These are phyloP conservation scores for Plasmodium inui DNA, from an alignment of 169 alveolate genomes.

Conservation along the genomic window DNA sequence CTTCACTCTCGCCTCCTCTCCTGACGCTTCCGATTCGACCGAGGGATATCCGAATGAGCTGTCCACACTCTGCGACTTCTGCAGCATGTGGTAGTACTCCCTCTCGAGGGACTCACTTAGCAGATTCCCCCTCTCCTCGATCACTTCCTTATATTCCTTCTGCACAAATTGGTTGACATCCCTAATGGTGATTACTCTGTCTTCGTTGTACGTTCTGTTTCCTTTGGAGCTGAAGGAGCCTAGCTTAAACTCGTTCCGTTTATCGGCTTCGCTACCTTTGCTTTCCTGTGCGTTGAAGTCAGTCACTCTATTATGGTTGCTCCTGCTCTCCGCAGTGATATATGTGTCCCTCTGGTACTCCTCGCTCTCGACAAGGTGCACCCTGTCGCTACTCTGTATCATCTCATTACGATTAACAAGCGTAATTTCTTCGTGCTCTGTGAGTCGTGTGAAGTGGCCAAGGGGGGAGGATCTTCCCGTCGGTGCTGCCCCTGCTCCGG, in stretches of 20 bases:
- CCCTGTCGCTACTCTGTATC: not conserved
- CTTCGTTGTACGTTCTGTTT: slow-evolving; percentile 82
- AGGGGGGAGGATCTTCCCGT: not conserved
- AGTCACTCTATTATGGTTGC: not conserved
- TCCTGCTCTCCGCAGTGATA: not conserved
- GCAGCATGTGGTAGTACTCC: slow-evolving; percentile 31
- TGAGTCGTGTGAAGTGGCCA: not conserved
- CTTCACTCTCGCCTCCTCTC: not conserved
- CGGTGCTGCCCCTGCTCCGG: not conserved
- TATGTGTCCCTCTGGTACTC: not conserved
- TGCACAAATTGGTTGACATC: slow-evolving; percentile 65
- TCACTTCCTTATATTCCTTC: slow-evolving; percentile 9
- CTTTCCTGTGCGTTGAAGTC: not conserved
- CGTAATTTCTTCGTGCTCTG: not conserved
- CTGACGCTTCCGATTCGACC: not conserved
- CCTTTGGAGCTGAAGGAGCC: slow-evolving; percentile 78
- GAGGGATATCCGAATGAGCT: not conserved
- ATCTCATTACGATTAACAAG: not conserved
- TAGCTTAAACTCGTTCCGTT: slow-evolving; percentile 42
- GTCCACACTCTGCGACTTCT: slow-evolving; percentile 1
- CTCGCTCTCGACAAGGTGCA: not conserved
- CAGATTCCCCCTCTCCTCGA: not conserved
- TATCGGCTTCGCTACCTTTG: slow-evolving; percentile 18
- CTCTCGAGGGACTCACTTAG: slow-evolving; percentile 6
- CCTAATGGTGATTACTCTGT: slow-evolving; percentile 75